phyloP scores from a whole-genome alignment of 345 rosid species.

The Pseudoturritis turrita region DNA sequence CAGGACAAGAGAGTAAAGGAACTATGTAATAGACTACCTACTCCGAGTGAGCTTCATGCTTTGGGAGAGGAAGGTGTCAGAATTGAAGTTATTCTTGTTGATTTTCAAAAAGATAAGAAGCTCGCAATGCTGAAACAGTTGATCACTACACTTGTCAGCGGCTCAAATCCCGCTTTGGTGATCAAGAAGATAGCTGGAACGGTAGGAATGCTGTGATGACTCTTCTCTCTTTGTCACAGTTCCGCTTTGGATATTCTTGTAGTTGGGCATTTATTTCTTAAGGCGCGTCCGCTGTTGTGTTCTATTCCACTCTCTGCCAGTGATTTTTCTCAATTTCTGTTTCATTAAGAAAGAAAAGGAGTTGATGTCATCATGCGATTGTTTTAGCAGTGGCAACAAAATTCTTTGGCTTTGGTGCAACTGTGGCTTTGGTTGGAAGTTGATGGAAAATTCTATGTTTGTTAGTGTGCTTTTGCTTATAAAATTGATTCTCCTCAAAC shows the following conservation, averaged over 20 bases:
- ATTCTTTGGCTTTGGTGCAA: background rate
- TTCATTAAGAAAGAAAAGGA: background rate
- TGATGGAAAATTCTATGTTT: background rate
- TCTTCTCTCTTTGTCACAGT: slow-evolving; percentile 5
- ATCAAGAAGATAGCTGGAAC: slow-evolving; percentile 93
- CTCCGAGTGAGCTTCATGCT: slow-evolving; percentile 80
- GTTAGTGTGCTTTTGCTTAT: background rate
- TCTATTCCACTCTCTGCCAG: background rate
- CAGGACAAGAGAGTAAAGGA: slow-evolving; percentile 96
- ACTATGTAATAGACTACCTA: slow-evolving; percentile 59
- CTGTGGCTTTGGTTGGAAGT: background rate
- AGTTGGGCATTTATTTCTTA: background rate
- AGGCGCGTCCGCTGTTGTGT: background rate
- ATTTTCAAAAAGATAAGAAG: slow-evolving; percentile 80
- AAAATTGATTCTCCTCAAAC: slow-evolving; percentile 5
- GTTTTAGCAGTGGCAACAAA: background rate
- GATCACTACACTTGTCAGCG: slow-evolving; percentile 64
- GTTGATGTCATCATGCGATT: background rate
- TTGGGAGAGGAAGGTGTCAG: slow-evolving; percentile 67
- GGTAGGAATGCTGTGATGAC: slow-evolving; percentile 41
- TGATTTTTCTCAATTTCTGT: background rate
- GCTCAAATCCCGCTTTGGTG: slow-evolving; percentile 79
- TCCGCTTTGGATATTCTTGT: background rate
- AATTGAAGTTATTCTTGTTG: slow-evolving; percentile 86
- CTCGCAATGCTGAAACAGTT: slow-evolving; percentile 86